A percentile compares a stretch with the other conserved stretches of the same genome.
phyloP scores from a whole-genome alignment of 2,329 filamentous ascomycete species.

The Leptographium wingfieldii region DNA sequence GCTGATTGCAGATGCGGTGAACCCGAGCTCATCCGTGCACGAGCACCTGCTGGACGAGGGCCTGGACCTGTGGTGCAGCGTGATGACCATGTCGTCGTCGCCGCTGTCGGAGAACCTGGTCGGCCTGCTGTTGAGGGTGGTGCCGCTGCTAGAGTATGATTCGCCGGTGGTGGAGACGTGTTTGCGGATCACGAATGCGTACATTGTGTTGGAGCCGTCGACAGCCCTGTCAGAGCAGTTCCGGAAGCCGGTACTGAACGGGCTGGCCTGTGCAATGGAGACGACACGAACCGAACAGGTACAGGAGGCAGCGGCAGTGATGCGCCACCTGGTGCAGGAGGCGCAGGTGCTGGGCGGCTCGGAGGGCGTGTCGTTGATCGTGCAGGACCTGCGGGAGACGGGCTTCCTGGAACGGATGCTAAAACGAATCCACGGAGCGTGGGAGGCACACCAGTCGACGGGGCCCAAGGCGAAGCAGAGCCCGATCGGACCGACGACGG shows the following conservation, averaged over 20 bases:
- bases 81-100: slow-evolving; percentile 53
- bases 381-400: slow-evolving; percentile 51
- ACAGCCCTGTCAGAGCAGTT: slow-evolving; percentile 47
- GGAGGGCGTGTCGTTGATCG: slow-evolving; percentile 47
- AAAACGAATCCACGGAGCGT: slow-evolving; percentile 52
- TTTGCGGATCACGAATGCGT: slow-evolving; percentile 54
- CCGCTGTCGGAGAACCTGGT: slow-evolving; percentile 51
- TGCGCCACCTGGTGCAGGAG: slow-evolving; percentile 52
- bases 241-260: slow-evolving; percentile 36
- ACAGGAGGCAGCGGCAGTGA: slow-evolving; percentile 43
- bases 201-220: slow-evolving; percentile 57
- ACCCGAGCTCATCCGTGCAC: slow-evolving; percentile 61
- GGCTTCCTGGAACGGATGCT: slow-evolving; percentile 53
- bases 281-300: slow-evolving; percentile 45
- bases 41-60: slow-evolving; percentile 85
- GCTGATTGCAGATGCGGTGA: slow-evolving; percentile 66
- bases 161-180: slow-evolving; percentile 50
- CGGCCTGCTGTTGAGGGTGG: slow-evolving; percentile 46
- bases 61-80: slow-evolving; percentile 73
- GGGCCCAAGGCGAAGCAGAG: slow-evolving; percentile 56
- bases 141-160: slow-evolving; percentile 55
- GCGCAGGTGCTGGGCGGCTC: slow-evolving; percentile 50
- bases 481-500: slow-evolving; percentile 59
- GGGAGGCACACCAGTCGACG: slow-evolving; percentile 66
- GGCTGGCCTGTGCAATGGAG: slow-evolving; percentile 35